A percentile compares a stretch with the other conserved stretches of the same genome.
These are phyloP conservation scores for Dryas integrifolia DNA, from an alignment of 331 rosid genomes.

Conservation along the genomic window DNA sequence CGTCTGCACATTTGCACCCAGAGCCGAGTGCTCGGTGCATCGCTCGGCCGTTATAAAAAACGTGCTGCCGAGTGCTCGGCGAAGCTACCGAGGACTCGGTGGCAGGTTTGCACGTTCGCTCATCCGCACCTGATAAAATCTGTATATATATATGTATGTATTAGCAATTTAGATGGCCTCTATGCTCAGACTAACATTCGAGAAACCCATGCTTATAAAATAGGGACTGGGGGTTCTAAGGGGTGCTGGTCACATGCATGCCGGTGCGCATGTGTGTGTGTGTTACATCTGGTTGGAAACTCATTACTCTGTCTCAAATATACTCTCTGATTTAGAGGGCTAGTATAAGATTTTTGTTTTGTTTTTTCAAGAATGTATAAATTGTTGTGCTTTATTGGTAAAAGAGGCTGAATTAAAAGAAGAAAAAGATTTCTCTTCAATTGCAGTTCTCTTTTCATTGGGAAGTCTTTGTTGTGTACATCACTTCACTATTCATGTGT, in stretches of 20 bases:
- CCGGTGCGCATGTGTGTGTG: neutral
- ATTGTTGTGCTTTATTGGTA: conserved; percentile 4
- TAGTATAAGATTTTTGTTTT: neutral
- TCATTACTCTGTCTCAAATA: neutral
- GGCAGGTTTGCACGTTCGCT: no score
- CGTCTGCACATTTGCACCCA: no score
- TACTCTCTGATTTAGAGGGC: neutral
- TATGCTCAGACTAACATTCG: neutral
- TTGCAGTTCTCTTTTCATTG: neutral
- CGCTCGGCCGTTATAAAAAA: no score
- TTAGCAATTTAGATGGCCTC: conserved; percentile 1
- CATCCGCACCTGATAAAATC: no score
- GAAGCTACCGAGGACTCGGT: no score
- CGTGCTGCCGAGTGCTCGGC: no score
- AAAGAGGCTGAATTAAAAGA: neutral
- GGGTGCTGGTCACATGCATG: conserved; percentile 9
- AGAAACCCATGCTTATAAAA: conserved; percentile 6
- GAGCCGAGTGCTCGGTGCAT: no score
- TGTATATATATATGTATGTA: no score
- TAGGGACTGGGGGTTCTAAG: neutral
- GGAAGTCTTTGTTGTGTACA: neutral
- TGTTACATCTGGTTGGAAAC: neutral
- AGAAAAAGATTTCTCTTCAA: neutral
- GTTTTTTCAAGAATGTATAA: neutral
- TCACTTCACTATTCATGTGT: neutral